A percentile compares a stretch with the other conserved stretches of the same genome.
Evolutionary conservation across 192 early-diverging fungal genomes (phyloP).

Genomic region (Obelidium mucronatum): DNA sequence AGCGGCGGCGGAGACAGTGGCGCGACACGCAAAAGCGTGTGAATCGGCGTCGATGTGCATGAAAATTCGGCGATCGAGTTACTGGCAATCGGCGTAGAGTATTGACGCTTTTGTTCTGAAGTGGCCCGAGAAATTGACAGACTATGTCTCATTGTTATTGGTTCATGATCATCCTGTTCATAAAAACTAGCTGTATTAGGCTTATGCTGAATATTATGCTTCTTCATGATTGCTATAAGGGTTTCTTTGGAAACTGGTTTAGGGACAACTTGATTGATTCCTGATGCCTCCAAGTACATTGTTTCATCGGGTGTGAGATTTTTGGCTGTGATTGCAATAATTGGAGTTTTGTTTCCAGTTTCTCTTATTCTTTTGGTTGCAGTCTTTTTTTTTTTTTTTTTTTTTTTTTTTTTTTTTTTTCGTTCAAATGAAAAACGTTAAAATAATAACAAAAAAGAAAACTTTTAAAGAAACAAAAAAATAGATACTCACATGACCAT

Average conservation of each 20-base stretch:
- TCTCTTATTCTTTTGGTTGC: slow-evolving; percentile 13
- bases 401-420: neutral
- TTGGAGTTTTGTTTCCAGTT: slow-evolving; percentile 16
- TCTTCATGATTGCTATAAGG: neutral
- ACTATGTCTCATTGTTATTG: neutral
- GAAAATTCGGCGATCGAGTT: neutral
- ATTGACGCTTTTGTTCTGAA: neutral
- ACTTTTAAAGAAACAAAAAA: neutral
- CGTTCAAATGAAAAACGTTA: slow-evolving; percentile 3
- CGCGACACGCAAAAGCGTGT: too few relatives aligned
- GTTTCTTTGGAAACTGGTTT: slow-evolving; percentile 35
- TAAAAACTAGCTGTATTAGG: neutral
- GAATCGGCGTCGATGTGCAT: too few relatives aligned
- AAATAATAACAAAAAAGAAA: neutral
- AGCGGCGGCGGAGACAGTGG: too few relatives aligned
- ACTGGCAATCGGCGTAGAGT: neutral
- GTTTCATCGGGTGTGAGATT: neutral
- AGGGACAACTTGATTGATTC: slow-evolving; percentile 21
- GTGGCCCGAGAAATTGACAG: neutral
- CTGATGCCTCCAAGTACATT: neutral
- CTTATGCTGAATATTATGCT: neutral
- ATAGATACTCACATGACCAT: slow-evolving; percentile 24
- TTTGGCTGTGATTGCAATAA: slow-evolving; percentile 33
- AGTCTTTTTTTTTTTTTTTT: neutral
- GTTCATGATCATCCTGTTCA: neutral